A percentile compares a stretch with the other conserved stretches of the same genome.
Evolutionary conservation across 2,329 filamentous ascomycete species (phyloP).

Genomic region (Delphinella strobiligena): DNA sequence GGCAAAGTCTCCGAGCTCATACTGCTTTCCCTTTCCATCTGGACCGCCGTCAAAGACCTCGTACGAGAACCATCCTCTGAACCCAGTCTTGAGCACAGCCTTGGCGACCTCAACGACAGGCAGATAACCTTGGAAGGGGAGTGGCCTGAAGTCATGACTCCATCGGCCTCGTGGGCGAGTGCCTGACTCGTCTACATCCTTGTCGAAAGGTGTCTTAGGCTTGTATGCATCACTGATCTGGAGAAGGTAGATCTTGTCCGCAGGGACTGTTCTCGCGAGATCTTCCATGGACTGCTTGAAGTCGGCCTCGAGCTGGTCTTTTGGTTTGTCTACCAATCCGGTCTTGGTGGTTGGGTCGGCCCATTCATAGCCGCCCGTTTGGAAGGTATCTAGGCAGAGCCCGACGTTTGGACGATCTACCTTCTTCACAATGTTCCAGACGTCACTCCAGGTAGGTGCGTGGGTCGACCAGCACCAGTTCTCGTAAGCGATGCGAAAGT

Average conservation of each 20-base stretch:
- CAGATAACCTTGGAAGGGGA: constrained; percentile 61
- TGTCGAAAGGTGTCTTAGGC: constrained; percentile 42
- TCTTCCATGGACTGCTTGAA: constrained; percentile 45
- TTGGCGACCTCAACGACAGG: constrained; percentile 52
- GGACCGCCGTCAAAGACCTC: constrained; percentile 56
- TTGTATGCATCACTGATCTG: constrained; percentile 68
- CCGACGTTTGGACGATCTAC: constrained; percentile 57
- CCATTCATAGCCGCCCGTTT: constrained; percentile 61
- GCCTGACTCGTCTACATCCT: constrained; percentile 38
- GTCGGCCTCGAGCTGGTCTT: constrained; percentile 8
- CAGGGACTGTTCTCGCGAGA: constrained; percentile 45
- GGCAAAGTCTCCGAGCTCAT: constrained; percentile 31
- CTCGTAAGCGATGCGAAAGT: constrained; percentile 58
- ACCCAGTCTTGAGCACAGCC: constrained; percentile 57
- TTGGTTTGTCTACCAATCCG: constrained; percentile 40
- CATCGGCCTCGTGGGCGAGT: constrained; percentile 51
- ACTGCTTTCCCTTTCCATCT: constrained; percentile 41
- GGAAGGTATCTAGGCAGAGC: constrained; percentile 67
- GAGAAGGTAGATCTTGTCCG: constrained; percentile 60
- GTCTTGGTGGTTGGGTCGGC: constrained; percentile 55
- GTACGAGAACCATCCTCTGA: constrained; percentile 53
- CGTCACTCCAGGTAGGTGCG: constrained; percentile 55
- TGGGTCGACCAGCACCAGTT: constrained; percentile 74
- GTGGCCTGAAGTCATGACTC: constrained; percentile 59
- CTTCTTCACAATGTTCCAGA: constrained; percentile 54